Conservation (phyloP, 106 monocot species). For the Dioscorea zingiberensis region DNA sequence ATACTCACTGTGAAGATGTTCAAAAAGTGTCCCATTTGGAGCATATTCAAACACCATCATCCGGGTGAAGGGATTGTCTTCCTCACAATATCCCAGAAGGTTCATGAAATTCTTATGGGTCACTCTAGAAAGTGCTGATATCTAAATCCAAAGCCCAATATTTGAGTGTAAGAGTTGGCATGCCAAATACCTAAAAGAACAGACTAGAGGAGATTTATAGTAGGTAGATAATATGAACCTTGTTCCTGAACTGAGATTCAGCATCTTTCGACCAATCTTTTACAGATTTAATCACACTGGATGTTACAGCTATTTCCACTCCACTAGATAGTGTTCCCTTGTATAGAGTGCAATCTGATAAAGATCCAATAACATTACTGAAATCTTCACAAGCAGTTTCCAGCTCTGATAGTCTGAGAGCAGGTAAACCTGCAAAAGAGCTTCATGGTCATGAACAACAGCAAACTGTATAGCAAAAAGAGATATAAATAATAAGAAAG, state of each 20-base stretch:
- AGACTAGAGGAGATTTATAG: too few relatives aligned
- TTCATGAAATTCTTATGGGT: constrained; percentile 69
- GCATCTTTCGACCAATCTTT: constrained; percentile 56
- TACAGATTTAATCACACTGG: constrained; percentile 18
- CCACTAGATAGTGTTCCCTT: constrained; percentile 75
- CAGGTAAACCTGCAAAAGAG: constrained; percentile 34
- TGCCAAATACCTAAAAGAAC: too few relatives aligned
- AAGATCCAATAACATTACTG: constrained; percentile 58
- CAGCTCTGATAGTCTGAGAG: constrained; percentile 44
- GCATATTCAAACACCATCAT: constrained; percentile 76
- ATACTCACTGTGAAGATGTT: constrained; percentile 62
- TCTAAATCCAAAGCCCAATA: background rate
- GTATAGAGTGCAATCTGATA: constrained; percentile 42
- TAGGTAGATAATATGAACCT: constrained; percentile 19
- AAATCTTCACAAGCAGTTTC: constrained; percentile 65
- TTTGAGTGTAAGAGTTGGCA: too few relatives aligned
- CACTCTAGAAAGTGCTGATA: constrained; percentile 40
- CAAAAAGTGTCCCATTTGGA: constrained; percentile 59
- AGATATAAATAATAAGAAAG: too few relatives aligned
- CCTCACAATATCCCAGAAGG: constrained; percentile 51
- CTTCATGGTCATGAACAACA: background rate
- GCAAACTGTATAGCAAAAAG: background rate
- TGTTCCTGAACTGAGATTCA: constrained; percentile 51
- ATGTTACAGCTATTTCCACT: constrained; percentile 59
- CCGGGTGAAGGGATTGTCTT: constrained; percentile 47